These are phyloP conservation scores for Mollisia scopiformis DNA, from an alignment of 2,329 filamentous ascomycete genomes.

Conservation along the genomic window DNA sequence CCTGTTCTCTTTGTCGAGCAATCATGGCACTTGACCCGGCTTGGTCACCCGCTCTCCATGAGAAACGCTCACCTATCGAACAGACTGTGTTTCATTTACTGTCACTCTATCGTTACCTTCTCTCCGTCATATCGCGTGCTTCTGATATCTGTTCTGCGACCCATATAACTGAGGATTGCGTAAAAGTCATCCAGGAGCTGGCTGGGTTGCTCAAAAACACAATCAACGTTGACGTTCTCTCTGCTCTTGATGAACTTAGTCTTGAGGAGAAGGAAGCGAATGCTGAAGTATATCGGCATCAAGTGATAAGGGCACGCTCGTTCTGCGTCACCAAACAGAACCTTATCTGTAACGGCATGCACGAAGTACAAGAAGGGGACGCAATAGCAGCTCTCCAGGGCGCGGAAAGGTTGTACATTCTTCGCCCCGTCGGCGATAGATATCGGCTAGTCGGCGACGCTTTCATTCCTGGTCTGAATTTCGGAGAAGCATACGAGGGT, in stretches of 20 bases:
- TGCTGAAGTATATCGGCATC: not conserved
- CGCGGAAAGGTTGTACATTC: not conserved
- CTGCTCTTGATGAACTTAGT: not conserved
- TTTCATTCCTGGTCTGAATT: not conserved
- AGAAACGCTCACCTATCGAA: too few relatives aligned
- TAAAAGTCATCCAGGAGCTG: not conserved
- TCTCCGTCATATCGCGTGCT: too few relatives aligned
- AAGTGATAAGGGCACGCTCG: not conserved
- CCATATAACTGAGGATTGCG: too few relatives aligned
- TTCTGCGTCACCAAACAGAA: not conserved
- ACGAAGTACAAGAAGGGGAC: not conserved
- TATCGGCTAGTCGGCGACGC: slow-evolving; percentile 5
- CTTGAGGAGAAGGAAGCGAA: not conserved
- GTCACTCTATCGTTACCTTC: too few relatives aligned
- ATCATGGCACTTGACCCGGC: too few relatives aligned
- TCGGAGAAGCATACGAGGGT: not conserved
- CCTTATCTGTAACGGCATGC: not conserved
- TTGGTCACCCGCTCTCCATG: too few relatives aligned
- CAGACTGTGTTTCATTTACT: too few relatives aligned
- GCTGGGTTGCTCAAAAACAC: not conserved
- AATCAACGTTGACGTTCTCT: not conserved
- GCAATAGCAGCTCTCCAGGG: not conserved
- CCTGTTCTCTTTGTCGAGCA: not conserved
- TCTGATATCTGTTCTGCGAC: too few relatives aligned
- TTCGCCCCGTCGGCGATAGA: not conserved